Evolutionary conservation across 306 rosid genomes (phyloP).

Genomic region (Cicer cuneatum): DNA sequence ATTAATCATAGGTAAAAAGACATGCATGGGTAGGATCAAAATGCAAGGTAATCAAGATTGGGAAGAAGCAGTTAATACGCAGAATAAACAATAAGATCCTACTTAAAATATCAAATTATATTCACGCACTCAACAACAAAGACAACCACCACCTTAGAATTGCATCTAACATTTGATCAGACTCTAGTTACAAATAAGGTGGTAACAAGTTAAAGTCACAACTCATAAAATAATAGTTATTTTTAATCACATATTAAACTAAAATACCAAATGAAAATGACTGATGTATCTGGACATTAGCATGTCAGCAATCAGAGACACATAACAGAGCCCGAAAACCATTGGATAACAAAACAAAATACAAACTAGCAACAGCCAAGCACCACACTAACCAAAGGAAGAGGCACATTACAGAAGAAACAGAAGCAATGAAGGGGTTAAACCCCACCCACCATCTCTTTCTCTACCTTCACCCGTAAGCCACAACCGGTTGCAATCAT

Average conservation of each 20-base stretch:
- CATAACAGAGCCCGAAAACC: constrained; percentile 20
- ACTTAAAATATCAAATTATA: constrained; percentile 3
- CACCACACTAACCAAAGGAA: neutral
- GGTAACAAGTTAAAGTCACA: neutral
- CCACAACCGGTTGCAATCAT: neutral
- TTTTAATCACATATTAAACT: constrained; percentile 11
- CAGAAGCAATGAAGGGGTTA: neutral
- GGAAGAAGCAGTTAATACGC: neutral
- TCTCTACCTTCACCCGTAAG: neutral
- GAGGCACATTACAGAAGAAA: constrained; percentile 13
- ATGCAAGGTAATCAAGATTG: constrained; percentile 19
- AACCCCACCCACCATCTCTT: neutral
- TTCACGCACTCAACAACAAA: neutral
- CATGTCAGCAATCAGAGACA: neutral
- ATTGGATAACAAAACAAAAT: constrained; percentile 9
- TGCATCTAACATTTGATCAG: neutral
- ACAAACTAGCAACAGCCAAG: constrained; percentile 18
- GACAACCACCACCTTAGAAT: neutral
- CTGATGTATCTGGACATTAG: neutral
- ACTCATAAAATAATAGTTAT: neutral
- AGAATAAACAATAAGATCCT: neutral
- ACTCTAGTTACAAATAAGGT: neutral
- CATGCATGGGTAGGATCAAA: constrained; percentile 18
- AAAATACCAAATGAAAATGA: neutral
- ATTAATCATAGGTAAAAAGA: neutral